phyloP scores from a whole-genome alignment of 352 stramenopile species.

The Elongisporangium undulatum region DNA sequence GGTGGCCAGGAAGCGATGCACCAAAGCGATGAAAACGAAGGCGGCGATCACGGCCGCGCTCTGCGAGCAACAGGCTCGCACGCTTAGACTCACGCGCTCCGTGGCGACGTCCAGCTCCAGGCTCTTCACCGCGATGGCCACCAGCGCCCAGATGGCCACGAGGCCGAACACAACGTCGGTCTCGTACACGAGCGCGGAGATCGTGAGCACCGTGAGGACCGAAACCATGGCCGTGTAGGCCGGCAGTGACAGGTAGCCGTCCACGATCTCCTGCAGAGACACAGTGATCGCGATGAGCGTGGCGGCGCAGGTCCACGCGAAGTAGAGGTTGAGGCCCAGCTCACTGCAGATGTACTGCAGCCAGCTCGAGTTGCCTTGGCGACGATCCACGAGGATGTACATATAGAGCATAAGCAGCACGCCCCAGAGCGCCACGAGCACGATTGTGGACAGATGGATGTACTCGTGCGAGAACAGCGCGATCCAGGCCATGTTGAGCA shows the following conservation, averaged over 20 bases:
- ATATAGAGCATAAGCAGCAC: conserved; percentile 54
- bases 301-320: conserved; percentile 66
- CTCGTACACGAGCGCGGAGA: conserved; percentile 54
- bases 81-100: conserved; percentile 48
- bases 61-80: conserved; percentile 54
- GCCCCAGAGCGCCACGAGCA: conserved; percentile 58
- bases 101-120: conserved; percentile 33
- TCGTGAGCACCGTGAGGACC: conserved; percentile 46
- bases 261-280: conserved; percentile 38
- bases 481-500: conserved; percentile 72
- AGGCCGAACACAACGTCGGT: conserved; percentile 52
- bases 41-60: conserved; percentile 49
- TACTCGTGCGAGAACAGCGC: conserved; percentile 64
- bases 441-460: conserved; percentile 48
- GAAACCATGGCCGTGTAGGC: conserved; percentile 57
- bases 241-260: conserved; percentile 43
- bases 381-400: conserved; percentile 39
- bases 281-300: conserved; percentile 71
- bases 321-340: conserved; percentile 64
- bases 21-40: conserved; percentile 54
- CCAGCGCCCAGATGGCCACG: conserved; percentile 61
- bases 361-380: conserved; percentile 34
- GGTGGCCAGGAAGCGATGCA: conserved; percentile 24
- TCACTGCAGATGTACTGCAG: conserved; percentile 52
- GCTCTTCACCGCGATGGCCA: conserved; percentile 49